These are phyloP conservation scores for Golubevia pallescens DNA, from an alignment of 1,284 basidiomycete species.

Conservation along the genomic window DNA sequence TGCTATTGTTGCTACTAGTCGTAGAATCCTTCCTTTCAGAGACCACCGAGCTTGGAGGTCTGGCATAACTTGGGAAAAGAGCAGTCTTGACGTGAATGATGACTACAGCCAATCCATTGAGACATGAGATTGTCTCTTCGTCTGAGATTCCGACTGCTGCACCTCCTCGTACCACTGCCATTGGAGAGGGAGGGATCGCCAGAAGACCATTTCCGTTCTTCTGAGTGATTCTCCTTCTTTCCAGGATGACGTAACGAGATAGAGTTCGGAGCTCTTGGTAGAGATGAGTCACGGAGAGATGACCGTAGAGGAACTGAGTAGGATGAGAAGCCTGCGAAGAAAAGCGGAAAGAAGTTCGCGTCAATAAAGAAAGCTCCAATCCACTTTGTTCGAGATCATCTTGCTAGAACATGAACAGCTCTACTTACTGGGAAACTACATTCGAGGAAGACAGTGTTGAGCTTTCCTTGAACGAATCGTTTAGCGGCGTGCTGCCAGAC, in stretches of 20 bases:
- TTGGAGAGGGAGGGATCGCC: conserved; percentile 2
- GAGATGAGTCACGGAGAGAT: conserved; percentile 42
- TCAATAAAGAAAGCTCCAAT: too few species aligned
- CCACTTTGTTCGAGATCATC: neutral
- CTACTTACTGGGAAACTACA: conserved; percentile 37
- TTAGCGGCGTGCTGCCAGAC: conserved; percentile 50
- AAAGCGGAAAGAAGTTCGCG: too few species aligned
- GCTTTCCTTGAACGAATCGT: conserved; percentile 34
- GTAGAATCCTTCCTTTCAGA: neutral
- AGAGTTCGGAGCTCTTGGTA: conserved; percentile 46
- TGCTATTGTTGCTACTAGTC: neutral
- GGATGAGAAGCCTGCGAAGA: conserved; percentile 25
- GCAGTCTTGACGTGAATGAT: conserved; percentile 54
- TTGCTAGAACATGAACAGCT: neutral
- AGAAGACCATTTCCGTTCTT: conserved; percentile 2
- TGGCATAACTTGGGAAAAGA: conserved; percentile 35
- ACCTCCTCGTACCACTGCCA: neutral
- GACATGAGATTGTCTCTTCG: conserved; percentile 22
- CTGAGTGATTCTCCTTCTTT: neutral
- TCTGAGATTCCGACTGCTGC: conserved; percentile 6
- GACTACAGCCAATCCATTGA: conserved; percentile 35
- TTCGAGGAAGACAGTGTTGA: conserved; percentile 50
- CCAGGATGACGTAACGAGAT: conserved; percentile 25
- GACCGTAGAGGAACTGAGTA: conserved; percentile 47
- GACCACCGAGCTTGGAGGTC: conserved; percentile 4